phyloP scores from a whole-genome alignment of 129 eudicot genomes.

The Ambrosia artemisiifolia region DNA sequence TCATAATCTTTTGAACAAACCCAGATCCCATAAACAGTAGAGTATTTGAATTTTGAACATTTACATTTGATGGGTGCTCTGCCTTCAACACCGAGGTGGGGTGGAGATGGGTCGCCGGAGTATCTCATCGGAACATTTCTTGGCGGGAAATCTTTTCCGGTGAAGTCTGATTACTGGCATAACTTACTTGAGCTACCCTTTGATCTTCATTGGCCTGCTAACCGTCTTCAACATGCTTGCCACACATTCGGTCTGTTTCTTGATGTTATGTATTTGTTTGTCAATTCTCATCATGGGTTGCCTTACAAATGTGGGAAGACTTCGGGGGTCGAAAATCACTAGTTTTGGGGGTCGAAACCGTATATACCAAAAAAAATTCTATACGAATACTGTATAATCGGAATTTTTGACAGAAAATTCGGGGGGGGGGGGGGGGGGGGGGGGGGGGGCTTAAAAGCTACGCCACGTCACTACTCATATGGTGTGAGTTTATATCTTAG shows the following conservation, averaged over 20 bases:
- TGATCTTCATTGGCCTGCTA: conserved; percentile 68
- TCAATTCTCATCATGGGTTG: too few species aligned
- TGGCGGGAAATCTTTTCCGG: conserved; percentile 66
- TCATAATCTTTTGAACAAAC: not conserved
- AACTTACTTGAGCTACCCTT: conserved; percentile 69
- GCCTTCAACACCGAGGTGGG: conserved; percentile 77
- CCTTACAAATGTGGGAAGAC: too few species aligned
- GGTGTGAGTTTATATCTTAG: too few species aligned
- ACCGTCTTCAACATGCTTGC: conserved; percentile 73
- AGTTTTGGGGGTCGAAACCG: too few species aligned
- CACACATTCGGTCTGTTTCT: conserved; percentile 52
- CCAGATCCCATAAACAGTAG: conserved; percentile 9
- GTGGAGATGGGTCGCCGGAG: conserved; percentile 58
- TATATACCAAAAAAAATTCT: too few species aligned
- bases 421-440: too few species aligned
- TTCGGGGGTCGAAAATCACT: too few species aligned
- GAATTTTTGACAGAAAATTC: too few species aligned
- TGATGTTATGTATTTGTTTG: conserved; percentile 5
- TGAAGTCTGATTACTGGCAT: conserved; percentile 80
- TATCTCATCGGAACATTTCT: conserved; percentile 69
- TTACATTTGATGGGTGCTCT: conserved; percentile 52
- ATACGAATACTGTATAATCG: too few species aligned
- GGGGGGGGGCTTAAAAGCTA: too few species aligned
- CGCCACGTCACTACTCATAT: too few species aligned
- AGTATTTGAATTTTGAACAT: too few species aligned